Percentiles rank a stretch among this genome's conserved stretches.
phyloP scores from a whole-genome alignment of 2,329 filamentous ascomycete species.

The Bisporella sp. region DNA sequence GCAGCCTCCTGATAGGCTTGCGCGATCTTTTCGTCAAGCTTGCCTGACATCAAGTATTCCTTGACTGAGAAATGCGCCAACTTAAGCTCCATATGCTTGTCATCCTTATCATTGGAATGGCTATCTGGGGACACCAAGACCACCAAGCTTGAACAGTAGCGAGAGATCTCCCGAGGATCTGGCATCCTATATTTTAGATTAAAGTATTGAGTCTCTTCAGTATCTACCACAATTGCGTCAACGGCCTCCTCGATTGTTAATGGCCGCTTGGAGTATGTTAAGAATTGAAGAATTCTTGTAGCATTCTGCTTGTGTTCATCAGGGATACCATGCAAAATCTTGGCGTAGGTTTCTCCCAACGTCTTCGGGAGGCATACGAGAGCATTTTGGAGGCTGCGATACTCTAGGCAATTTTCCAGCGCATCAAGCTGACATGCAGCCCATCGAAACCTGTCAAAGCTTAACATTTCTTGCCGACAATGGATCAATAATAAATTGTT shows the following conservation, averaged over 20 bases:
- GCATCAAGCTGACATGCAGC: constrained; percentile 21
- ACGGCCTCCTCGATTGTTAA: constrained; percentile 20
- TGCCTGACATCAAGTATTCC: constrained; percentile 20
- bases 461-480: constrained; percentile 1
- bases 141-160: constrained; percentile 3
- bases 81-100: background rate
- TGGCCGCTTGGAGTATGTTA: constrained; percentile 20
- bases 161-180: constrained; percentile 23
- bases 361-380: constrained; percentile 12
- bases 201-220: constrained; percentile 18
- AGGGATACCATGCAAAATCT: constrained; percentile 17
- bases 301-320: constrained; percentile 15
- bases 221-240: background rate
- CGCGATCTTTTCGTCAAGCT: constrained; percentile 3
- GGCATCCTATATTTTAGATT: constrained; percentile 18
- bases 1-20: constrained; percentile 5
- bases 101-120: background rate
- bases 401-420: background rate
- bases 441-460: constrained; percentile 20
- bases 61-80: constrained; percentile 12
- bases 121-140: background rate
- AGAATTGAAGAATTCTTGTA: constrained; percentile 19
- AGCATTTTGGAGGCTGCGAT: background rate
- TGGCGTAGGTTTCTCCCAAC: constrained; percentile 17
- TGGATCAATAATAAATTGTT: background rate